Conservation (phyloP, 305 asterid genomes). For the Rubia balearica region DNA sequence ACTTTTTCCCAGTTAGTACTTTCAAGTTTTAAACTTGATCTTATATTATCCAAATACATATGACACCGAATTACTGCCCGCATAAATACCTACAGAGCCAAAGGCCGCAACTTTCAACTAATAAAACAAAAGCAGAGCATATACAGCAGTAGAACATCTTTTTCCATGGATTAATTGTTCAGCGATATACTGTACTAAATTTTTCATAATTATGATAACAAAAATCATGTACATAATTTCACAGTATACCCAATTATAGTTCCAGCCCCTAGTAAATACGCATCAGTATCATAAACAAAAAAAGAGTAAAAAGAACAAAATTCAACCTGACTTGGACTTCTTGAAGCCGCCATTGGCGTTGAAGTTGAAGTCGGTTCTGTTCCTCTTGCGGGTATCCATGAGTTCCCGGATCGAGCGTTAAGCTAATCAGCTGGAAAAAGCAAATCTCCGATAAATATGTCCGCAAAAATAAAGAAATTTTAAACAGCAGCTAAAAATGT, state of each 20-base stretch:
- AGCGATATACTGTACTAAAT: background rate
- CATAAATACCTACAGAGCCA: slow-evolving; percentile 10
- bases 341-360: slow-evolving; percentile 64
- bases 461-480: background rate
- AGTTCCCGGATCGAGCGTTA: slow-evolving; percentile 32
- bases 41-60: slow-evolving; percentile 13
- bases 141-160: background rate
- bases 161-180: background rate
- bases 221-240: background rate
- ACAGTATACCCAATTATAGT: background rate
- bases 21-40: slow-evolving; percentile 23
- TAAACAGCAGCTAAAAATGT: background rate
- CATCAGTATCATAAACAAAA: background rate
- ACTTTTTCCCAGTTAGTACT: slow-evolving; percentile 54
- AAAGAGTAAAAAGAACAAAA: background rate
- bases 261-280: background rate
- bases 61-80: slow-evolving; percentile 16
- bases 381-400: slow-evolving; percentile 74
- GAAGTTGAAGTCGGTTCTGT: slow-evolving; percentile 39
- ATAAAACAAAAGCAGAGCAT: background rate
- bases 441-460: background rate
- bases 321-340: slow-evolving; percentile 60
- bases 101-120: background rate
- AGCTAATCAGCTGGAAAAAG: slow-evolving; percentile 1
- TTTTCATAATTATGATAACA: background rate